Evolutionary conservation across 2,329 filamentous ascomycete species (phyloP).

Genomic region (Whalleya microplaca): DNA sequence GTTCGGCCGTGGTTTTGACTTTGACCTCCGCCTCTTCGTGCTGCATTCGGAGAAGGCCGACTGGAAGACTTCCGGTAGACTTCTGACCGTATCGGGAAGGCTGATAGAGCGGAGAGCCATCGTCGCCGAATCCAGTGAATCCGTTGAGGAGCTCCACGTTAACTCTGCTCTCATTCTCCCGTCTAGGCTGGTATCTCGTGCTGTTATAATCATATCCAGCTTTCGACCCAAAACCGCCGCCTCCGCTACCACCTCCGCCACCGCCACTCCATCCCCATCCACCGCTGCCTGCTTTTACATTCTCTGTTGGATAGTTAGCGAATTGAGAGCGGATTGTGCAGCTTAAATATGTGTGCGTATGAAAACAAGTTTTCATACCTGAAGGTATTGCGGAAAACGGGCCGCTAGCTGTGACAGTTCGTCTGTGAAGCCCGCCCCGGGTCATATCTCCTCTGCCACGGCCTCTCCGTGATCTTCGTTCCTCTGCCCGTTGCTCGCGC

Average conservation of each 20-base stretch:
- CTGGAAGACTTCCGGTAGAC: slow-evolving; percentile 47
- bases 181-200: slow-evolving; percentile 46
- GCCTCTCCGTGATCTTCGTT: slow-evolving; percentile 41
- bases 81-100: slow-evolving; percentile 36
- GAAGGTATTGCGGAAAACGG: slow-evolving; percentile 41
- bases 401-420: slow-evolving; percentile 39
- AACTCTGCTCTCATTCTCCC: slow-evolving; percentile 52
- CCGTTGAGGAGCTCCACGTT: slow-evolving; percentile 61
- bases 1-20: slow-evolving; percentile 60
- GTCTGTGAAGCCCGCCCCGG: slow-evolving; percentile 34
- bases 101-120: slow-evolving; percentile 50
- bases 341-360: not conserved
- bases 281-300: slow-evolving; percentile 25
- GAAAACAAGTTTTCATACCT: slow-evolving; percentile 25
- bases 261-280: slow-evolving; percentile 17
- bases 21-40: slow-evolving; percentile 58
- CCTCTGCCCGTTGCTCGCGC: slow-evolving; percentile 36
- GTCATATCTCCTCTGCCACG: slow-evolving; percentile 40
- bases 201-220: slow-evolving; percentile 37
- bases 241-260: slow-evolving; percentile 9
- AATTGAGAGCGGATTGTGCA: slow-evolving; percentile 2
- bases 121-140: slow-evolving; percentile 46
- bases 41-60: slow-evolving; percentile 59
- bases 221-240: slow-evolving; percentile 33
- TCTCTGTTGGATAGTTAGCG: slow-evolving; percentile 30